These are phyloP conservation scores for Tripterygium wilfordii DNA, from an alignment of 177 flowering plant species.

Conservation along the genomic window DNA sequence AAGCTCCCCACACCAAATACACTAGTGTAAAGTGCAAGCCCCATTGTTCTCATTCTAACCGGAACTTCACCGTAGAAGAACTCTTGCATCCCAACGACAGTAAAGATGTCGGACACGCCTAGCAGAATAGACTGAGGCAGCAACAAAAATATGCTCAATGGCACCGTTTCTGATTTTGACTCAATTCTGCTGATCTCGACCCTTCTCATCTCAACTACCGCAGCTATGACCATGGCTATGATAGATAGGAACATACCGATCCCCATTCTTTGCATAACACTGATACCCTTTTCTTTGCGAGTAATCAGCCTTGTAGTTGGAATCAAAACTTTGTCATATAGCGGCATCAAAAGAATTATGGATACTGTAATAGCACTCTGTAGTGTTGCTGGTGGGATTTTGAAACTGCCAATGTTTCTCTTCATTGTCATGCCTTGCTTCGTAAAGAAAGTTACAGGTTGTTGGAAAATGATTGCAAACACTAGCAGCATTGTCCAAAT, in stretches of 20 bases:
- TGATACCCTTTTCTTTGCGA: slow-evolving; percentile 51
- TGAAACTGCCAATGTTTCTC: slow-evolving; percentile 72
- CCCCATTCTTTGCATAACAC: slow-evolving; percentile 86
- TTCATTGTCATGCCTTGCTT: slow-evolving; percentile 96
- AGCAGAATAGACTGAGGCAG: slow-evolving; percentile 88
- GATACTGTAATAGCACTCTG: slow-evolving; percentile 84
- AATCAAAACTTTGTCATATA: slow-evolving; percentile 64
- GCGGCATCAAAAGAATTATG: slow-evolving; percentile 80
- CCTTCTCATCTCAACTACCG: slow-evolving; percentile 61
- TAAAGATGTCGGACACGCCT: slow-evolving; percentile 90
- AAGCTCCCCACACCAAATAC: slow-evolving; percentile 96
- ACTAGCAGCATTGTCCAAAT: slow-evolving; percentile 77
- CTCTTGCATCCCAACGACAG: slow-evolving; percentile 98
- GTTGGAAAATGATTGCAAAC: slow-evolving; percentile 96
- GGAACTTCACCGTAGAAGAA: slow-evolving; percentile 91
- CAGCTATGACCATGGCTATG: slow-evolving; percentile 86
- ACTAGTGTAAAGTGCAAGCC: slow-evolving; percentile 82
- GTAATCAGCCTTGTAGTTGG: slow-evolving; percentile 46
- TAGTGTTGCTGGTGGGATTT: slow-evolving; percentile 90
- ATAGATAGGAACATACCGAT: slow-evolving; percentile 81
- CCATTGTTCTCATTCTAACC: slow-evolving; percentile 70
- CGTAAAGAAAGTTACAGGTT: slow-evolving; percentile 90
- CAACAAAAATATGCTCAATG: slow-evolving; percentile 78
- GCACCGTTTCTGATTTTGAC: slow-evolving; percentile 17
- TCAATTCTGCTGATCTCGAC: slow-evolving; percentile 26